Base-by-base conservation (phyloP, 441 rosid species). In the Capsella rubella region DNA sequence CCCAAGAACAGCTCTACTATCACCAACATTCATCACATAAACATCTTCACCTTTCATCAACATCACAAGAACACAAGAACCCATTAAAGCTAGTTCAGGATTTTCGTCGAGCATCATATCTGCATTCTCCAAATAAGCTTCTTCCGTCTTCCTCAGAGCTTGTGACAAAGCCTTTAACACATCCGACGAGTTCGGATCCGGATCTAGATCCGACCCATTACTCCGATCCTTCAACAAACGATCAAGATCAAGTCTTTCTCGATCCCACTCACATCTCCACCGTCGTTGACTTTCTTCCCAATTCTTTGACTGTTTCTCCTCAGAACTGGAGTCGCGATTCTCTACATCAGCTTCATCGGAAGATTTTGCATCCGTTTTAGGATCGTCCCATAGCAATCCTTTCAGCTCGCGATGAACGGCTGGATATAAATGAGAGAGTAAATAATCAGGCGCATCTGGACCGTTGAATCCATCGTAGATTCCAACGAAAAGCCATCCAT, bases 241-340 rank as follows among this genome's bases (percentile, higher is more conserved):
- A 69, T 94, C 97, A 13, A 91, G 96, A 80, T 89, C 96, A 62
- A 88, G 63, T 57, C 95, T 87, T 66, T 90, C 99, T 61, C 89
- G 78, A 73, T 91, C 96, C 96, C 98, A 92, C 64, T 92, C 93
- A 47, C 90, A 85, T 78, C 87, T 92, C 98, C 95, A 90, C 75
- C 85, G 78, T 81, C 87, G 81, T 81, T 91, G 97, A 81, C 86
- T 86, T 82, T 93, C 95, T 73, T 87, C 93, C 85, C 91, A 82
- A 69, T 83, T 86, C 86, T 77, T 87, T 51, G 80, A 64, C 29
- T 77, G 86, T 79, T 64, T 83, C 79, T 79, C 85, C 5, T 39
- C 0, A 18, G 74, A 74, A 2, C 50, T 53, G 39, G 74, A 67
- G 3, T 64, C 69, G 37, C 74, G 10, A 27, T 40, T 60, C 34